Conservation (phyloP, 2,329 filamentous ascomycete species). For the Stachybotrys chlorohalonatus region DNA sequence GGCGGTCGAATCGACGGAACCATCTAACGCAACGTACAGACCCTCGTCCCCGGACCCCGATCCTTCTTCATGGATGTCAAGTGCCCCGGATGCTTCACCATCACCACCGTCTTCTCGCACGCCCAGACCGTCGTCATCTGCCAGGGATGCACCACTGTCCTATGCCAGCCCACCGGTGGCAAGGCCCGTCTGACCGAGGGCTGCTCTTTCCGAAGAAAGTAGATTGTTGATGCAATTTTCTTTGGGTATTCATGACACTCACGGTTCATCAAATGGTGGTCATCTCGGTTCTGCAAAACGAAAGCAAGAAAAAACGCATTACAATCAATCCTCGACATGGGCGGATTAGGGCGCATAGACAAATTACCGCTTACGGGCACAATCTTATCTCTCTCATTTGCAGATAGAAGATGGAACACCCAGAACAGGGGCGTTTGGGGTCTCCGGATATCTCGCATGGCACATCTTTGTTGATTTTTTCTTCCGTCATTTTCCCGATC, state of each 20-base stretch:
- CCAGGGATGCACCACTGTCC: conserved; percentile 97
- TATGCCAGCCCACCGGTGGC: conserved; percentile 98
- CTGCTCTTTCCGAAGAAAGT: conserved; percentile 99
- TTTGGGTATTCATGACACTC: conserved; percentile 40
- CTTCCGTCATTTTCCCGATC: conserved; percentile 26
- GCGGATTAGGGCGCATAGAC: not conserved
- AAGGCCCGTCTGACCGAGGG: conserved; percentile 99
- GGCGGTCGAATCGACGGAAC: not conserved
- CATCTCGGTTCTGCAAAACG: conserved; percentile 52
- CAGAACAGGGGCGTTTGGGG: conserved; percentile 62
- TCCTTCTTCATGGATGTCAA: conserved; percentile 99
- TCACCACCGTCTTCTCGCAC: conserved; percentile 99
- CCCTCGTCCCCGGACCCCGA: conserved; percentile 88
- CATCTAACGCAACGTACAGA: conserved; percentile 40
- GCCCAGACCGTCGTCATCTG: conserved; percentile 99
- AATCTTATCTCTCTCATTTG: conserved; percentile 32
- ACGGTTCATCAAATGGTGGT: conserved; percentile 41
- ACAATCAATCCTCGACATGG: conserved; percentile 19
- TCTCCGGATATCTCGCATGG: conserved; percentile 77
- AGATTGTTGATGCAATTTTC: conserved; percentile 49
- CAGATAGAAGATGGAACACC: conserved; percentile 66
- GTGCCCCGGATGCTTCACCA: conserved; percentile 99
- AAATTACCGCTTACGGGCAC: conserved; percentile 30
- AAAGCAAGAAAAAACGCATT: conserved; percentile 10
- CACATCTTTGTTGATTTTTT: conserved; percentile 34